Conservation (phyloP, 2,329 filamentous ascomycete genomes). For the Venturia pyrina region DNA sequence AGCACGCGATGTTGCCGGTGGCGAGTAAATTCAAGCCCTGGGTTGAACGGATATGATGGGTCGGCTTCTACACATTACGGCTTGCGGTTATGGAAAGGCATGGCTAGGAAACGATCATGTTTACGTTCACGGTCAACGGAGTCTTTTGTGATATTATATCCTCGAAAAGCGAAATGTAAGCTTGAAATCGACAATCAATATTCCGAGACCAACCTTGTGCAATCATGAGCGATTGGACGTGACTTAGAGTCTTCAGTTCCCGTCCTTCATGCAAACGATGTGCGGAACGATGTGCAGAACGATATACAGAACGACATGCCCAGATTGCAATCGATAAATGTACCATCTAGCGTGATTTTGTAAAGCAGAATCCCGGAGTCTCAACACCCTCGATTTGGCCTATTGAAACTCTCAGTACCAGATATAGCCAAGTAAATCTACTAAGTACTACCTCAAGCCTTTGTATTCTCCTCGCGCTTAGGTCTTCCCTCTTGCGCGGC, state of each 20-base stretch:
- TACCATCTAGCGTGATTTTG: too few species aligned
- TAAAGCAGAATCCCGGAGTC: too few species aligned
- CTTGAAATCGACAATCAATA: neutral
- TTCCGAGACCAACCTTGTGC: neutral
- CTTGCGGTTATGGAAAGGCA: slow-evolving; percentile 3
- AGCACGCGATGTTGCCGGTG: slow-evolving; percentile 28
- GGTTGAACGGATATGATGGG: neutral
- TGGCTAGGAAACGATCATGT: slow-evolving; percentile 4
- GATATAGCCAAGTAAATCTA: too few species aligned
- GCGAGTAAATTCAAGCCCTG: slow-evolving; percentile 21
- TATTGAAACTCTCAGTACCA: too few species aligned
- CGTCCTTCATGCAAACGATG: too few species aligned
- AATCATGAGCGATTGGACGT: too few species aligned
- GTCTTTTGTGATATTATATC: slow-evolving; percentile 4
- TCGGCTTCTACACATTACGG: neutral
- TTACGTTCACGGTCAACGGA: neutral
- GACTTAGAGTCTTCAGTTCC: too few species aligned
- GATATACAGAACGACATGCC: too few species aligned
- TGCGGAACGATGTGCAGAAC: too few species aligned
- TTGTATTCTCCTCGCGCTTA: neutral
- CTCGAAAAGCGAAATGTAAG: neutral
- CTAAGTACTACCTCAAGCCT: neutral
- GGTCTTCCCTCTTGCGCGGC: slow-evolving; percentile 57
- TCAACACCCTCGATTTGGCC: too few species aligned
- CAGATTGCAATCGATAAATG: too few species aligned